phyloP scores from a whole-genome alignment of 2,329 filamentous ascomycete genomes.

The Atkinsonella hypoxylon region DNA sequence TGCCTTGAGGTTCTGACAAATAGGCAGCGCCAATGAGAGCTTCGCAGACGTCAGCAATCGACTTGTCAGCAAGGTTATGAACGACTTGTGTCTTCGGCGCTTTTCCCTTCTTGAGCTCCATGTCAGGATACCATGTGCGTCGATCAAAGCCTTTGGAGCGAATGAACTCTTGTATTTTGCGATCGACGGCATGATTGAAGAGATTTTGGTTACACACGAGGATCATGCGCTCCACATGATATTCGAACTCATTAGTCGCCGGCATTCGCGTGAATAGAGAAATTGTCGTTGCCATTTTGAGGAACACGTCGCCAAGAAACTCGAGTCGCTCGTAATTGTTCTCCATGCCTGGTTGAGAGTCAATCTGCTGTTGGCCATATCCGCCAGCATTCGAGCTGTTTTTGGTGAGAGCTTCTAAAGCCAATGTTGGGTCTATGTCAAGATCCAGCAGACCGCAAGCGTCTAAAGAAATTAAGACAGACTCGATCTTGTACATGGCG shows the following conservation, averaged over 20 bases:
- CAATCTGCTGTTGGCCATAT: constrained; percentile 51
- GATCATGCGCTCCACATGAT: constrained; percentile 82
- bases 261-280: constrained; percentile 69
- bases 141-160: constrained; percentile 74
- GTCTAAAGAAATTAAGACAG: constrained; percentile 68
- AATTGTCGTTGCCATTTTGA: constrained; percentile 93
- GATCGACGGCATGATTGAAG: constrained; percentile 59
- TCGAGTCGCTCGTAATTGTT: constrained; percentile 92
- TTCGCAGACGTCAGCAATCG: constrained; percentile 88
- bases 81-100: constrained; percentile 28
- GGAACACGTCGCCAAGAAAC: constrained; percentile 83
- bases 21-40: constrained; percentile 83
- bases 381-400: constrained; percentile 78
- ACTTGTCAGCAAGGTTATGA: constrained; percentile 74
- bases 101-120: constrained; percentile 66
- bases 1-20: constrained; percentile 29
- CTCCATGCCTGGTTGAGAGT: constrained; percentile 77
- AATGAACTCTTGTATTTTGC: constrained; percentile 60
- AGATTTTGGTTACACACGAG: constrained; percentile 88
- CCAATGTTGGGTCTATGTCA: constrained; percentile 51
- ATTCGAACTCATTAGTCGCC: constrained; percentile 70
- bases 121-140: constrained; percentile 78
- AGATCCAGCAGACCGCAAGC: constrained; percentile 56
- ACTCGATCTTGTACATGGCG: constrained; percentile 74
- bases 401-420: constrained; percentile 85